Conservation (phyloP, 208 protist genomes). For the Entamoeba histolytica region DNA sequence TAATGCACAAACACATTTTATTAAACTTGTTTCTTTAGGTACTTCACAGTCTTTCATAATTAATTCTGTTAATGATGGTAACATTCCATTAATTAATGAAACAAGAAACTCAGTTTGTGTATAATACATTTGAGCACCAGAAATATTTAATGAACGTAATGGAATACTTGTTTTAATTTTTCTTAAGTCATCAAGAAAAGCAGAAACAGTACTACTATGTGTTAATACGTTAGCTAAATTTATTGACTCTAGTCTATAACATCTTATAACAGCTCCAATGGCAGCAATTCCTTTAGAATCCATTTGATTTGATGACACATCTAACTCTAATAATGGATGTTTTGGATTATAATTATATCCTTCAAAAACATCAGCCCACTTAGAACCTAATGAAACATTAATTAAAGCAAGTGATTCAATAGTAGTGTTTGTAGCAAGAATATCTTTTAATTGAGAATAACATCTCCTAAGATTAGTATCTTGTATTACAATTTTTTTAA, state of each 20-base stretch:
- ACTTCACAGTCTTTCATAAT: not conserved
- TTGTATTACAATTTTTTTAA: not conserved
- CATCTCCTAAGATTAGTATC: not conserved
- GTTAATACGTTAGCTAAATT: not conserved
- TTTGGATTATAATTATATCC: not conserved
- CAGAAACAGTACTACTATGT: not conserved
- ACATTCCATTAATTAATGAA: not conserved
- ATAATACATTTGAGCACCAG: not conserved
- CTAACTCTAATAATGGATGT: not conserved
- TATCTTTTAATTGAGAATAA: not conserved
- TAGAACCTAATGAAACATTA: not conserved
- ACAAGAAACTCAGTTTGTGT: not conserved
- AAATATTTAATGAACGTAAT: not conserved
- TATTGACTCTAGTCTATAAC: not conserved
- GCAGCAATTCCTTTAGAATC: not conserved
- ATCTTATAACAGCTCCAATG: not conserved
- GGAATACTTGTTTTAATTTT: not conserved
- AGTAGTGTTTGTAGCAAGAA: not conserved
- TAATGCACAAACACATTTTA: too few species aligned
- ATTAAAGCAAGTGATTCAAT: not conserved
- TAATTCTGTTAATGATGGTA: not conserved
- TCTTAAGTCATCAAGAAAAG: not conserved
- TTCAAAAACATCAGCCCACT: not conserved
- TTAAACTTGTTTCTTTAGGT: not conserved
- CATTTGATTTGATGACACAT: not conserved